These are phyloP conservation scores for Vitis amurensis DNA, from an alignment of 164 flowering plant species.

Conservation along the genomic window DNA sequence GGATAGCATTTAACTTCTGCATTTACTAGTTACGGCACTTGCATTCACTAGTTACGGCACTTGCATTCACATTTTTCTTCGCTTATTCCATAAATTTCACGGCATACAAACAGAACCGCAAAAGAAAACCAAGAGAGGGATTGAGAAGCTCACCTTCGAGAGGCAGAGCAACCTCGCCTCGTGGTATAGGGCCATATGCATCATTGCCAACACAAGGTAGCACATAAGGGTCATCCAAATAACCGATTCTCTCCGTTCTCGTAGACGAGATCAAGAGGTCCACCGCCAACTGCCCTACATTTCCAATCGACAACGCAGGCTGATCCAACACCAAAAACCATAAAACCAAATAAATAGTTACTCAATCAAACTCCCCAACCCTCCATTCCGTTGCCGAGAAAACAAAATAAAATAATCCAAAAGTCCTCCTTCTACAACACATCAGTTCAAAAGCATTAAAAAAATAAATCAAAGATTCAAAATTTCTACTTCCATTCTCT, in stretches of 20 bases:
- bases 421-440: not conserved
- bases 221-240: constrained; percentile 69
- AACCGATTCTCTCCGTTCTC: constrained; percentile 65
- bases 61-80: no score
- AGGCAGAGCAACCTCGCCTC: constrained; percentile 44
- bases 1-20: no score
- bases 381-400: not conserved
- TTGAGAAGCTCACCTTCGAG: not conserved
- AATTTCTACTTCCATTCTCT: not conserved
- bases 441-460: not conserved
- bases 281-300: constrained; percentile 83
- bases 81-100: not conserved
- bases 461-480: not conserved
- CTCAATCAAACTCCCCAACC: constrained; percentile 3
- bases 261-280: constrained; percentile 69
- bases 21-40: no score
- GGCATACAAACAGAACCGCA: not conserved
- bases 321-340: constrained; percentile 18
- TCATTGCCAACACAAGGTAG: constrained; percentile 46
- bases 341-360: not conserved
- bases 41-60: no score
- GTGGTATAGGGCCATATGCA: constrained; percentile 66
- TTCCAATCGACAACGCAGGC: constrained; percentile 94
- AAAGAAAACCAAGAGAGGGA: not conserved
- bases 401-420: not conserved